A percentile compares a stretch with the other conserved stretches of the same genome.
phyloP scores from a whole-genome alignment of 2,329 filamentous ascomycete genomes.

The Alternaria viburni region DNA sequence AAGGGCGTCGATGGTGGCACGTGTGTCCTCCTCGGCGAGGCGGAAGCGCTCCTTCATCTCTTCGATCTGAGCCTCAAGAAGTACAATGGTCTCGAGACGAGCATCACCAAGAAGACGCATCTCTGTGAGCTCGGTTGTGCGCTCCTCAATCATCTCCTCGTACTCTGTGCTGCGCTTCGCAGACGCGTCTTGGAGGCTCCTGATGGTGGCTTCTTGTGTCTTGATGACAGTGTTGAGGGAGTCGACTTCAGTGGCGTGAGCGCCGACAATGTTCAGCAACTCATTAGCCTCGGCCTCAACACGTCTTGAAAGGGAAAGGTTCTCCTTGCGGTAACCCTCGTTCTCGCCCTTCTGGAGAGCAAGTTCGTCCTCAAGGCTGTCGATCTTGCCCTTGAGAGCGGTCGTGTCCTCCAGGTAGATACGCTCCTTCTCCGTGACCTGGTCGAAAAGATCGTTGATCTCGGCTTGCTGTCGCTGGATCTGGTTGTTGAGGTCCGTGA shows the following conservation, averaged over 20 bases:
- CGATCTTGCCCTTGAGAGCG: constrained; percentile 32
- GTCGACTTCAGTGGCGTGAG: constrained; percentile 37
- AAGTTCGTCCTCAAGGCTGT: constrained; percentile 29
- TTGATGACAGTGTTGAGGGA: constrained; percentile 47
- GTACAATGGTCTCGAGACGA: constrained; percentile 40
- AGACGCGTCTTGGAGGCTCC: constrained; percentile 35
- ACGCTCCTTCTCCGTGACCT: constrained; percentile 32
- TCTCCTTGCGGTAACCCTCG: constrained; percentile 33
- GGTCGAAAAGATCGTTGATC: constrained; percentile 44
- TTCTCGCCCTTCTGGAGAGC: constrained; percentile 28
- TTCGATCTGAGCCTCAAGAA: constrained; percentile 39
- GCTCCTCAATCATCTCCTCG: constrained; percentile 32
- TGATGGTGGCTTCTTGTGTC: constrained; percentile 49
- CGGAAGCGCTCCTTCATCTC: constrained; percentile 42
- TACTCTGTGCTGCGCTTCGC: constrained; percentile 33
- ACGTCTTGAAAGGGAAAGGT: constrained; percentile 35
- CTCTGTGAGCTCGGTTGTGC: constrained; percentile 40
- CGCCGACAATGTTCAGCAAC: constrained; percentile 36
- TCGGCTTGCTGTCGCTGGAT: constrained; percentile 47
- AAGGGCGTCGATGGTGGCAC: constrained; percentile 41
- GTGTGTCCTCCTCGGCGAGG: constrained; percentile 33
- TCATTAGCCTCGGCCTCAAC: constrained; percentile 39
- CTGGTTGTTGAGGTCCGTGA: constrained; percentile 50
- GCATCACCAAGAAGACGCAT: constrained; percentile 43
- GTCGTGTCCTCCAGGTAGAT: constrained; percentile 36